Evolutionary conservation across 768 basidiomycete genomes (phyloP).

Genomic region (Boletus reticuloceps): DNA sequence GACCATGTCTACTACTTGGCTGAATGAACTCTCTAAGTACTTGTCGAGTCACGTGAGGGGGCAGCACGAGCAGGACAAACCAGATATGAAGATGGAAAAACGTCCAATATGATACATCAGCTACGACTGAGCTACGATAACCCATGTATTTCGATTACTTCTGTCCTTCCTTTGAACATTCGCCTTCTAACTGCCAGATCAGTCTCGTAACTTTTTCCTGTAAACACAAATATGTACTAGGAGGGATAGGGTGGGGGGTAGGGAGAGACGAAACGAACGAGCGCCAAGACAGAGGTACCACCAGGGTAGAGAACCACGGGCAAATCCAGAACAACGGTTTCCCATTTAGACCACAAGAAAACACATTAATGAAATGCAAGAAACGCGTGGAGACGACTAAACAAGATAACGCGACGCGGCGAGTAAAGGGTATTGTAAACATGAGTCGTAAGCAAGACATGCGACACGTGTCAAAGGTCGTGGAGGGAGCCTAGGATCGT

Average conservation of each 20-base stretch:
- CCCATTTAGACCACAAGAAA: slow-evolving; percentile 20
- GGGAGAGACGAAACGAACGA: slow-evolving; percentile 11
- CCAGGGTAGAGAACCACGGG: slow-evolving; percentile 14
- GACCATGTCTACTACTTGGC: too few species aligned
- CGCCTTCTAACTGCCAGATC: slow-evolving; percentile 30
- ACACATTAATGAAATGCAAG: slow-evolving; percentile 21
- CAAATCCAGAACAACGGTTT: slow-evolving; percentile 18
- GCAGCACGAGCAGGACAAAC: too few species aligned
- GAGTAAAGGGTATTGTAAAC: slow-evolving; percentile 32
- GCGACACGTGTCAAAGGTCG: slow-evolving; percentile 16
- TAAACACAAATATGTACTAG: slow-evolving; percentile 21
- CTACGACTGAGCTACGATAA: slow-evolving; percentile 21
- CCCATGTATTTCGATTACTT: slow-evolving; percentile 32
- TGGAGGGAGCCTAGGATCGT: slow-evolving; percentile 16
- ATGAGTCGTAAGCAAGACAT: slow-evolving; percentile 33
- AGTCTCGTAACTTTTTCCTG: slow-evolving; percentile 22
- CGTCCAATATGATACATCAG: slow-evolving; percentile 28
- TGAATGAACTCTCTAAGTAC: neutral
- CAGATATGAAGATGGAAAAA: neutral
- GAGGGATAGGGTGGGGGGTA: neutral
- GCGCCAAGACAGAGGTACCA: slow-evolving; percentile 6
- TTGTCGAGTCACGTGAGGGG: neutral
- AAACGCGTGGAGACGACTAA: slow-evolving; percentile 21
- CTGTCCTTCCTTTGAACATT: slow-evolving; percentile 28
- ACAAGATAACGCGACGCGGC: slow-evolving; percentile 30